Percentiles rank a stretch among this genome's conserved stretches.
These are phyloP conservation scores for Umbelopsis ramanniana DNA, from an alignment of 192 early-diverging fungal species.

Conservation along the genomic window DNA sequence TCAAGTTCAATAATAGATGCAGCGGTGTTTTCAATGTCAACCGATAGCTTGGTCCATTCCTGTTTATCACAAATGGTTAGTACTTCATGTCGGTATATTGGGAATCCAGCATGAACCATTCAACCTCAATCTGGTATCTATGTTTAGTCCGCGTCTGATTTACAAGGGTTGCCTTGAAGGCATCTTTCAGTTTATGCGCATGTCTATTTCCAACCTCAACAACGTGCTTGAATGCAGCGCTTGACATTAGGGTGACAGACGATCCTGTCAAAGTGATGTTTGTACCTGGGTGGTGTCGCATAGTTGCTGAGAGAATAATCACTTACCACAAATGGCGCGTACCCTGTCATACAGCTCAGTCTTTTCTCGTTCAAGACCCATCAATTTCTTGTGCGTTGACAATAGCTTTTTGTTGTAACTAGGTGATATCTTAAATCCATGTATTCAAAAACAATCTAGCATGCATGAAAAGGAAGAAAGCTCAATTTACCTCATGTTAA, in stretches of 20 bases:
- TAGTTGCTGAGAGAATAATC: neutral
- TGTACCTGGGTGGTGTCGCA: neutral
- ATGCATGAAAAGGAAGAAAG: too few relatives aligned
- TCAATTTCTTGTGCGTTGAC: neutral
- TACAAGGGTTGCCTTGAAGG: constrained; percentile 46
- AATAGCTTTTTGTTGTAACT: constrained; percentile 4
- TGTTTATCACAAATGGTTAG: constrained; percentile 22
- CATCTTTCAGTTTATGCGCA: constrained; percentile 35
- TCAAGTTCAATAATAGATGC: constrained; percentile 55
- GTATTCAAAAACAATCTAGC: neutral
- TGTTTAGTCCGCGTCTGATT: constrained; percentile 55
- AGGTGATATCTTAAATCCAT: neutral
- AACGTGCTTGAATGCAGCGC: constrained; percentile 50
- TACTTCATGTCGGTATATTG: neutral
- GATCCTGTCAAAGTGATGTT: neutral
- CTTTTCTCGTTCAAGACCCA: constrained; percentile 45
- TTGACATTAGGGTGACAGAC: constrained; percentile 48
- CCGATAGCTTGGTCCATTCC: constrained; percentile 63
- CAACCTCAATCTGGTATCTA: constrained; percentile 50
- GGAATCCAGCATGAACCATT: neutral
- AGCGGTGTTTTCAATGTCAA: constrained; percentile 53
- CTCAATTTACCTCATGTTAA: constrained; percentile 36
- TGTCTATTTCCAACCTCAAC: constrained; percentile 58
- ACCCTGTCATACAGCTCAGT: constrained; percentile 44
- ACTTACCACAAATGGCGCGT: constrained; percentile 40